Percentiles rank a stretch among this genome's conserved stretches.
Conservation (phyloP, 1,139 yeast genomes). For the Blastobotrys petasosporus region DNA sequence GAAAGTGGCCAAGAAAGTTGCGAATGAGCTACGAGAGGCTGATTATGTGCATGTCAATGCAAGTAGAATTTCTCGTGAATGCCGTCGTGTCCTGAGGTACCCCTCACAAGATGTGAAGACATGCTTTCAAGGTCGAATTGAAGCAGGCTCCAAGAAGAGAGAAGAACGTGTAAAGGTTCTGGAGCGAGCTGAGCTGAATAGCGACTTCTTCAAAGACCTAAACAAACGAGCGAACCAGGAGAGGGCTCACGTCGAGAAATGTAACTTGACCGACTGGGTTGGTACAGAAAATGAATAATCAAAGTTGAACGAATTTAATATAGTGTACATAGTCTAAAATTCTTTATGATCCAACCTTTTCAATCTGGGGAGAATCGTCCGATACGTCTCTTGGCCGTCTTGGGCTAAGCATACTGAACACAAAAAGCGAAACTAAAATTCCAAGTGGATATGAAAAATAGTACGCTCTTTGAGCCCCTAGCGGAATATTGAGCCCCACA, state of each 20-base stretch:
- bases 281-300: neutral
- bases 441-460: conserved; percentile 22
- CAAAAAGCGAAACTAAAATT: conserved; percentile 13
- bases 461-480: conserved; percentile 11
- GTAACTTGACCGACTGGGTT: conserved; percentile 15
- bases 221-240: conserved; percentile 34
- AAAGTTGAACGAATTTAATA: neutral
- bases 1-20: conserved; percentile 70
- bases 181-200: conserved; percentile 53
- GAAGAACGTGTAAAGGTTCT: conserved; percentile 49
- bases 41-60: conserved; percentile 80
- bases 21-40: conserved; percentile 50
- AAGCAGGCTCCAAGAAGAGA: conserved; percentile 55
- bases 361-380: neutral
- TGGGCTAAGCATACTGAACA: conserved; percentile 9
- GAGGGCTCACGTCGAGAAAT: conserved; percentile 22
- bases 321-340: neutral
- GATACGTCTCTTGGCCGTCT: neutral
- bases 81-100: conserved; percentile 68
- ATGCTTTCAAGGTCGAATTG: conserved; percentile 66
- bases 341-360: neutral
- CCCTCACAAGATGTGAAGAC: conserved; percentile 82
- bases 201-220: conserved; percentile 54
- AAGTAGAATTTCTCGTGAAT: conserved; percentile 71
- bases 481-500: conserved; percentile 23